phyloP scores from a whole-genome alignment of 164 flowering plant genomes.

The Platanus orientalis region DNA sequence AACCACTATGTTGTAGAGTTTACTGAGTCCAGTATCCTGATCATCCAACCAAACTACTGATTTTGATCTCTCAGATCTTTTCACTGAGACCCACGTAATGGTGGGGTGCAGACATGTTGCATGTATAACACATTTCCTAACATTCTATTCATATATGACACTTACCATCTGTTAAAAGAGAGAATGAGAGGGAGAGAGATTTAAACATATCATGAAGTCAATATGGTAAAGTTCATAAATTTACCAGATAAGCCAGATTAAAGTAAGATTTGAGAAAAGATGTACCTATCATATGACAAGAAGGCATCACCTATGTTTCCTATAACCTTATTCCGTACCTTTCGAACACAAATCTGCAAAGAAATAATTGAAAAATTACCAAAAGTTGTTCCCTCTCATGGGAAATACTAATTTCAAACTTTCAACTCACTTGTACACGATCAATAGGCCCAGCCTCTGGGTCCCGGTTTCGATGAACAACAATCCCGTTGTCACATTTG shows the following conservation, averaged over 20 bases:
- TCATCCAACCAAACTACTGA: too few relatives aligned
- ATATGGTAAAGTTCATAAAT: neutral
- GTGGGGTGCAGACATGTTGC: too few relatives aligned
- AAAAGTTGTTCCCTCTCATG: neutral
- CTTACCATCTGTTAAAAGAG: too few relatives aligned
- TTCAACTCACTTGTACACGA: constrained; percentile 61
- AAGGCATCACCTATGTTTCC: constrained; percentile 83
- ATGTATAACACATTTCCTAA: too few relatives aligned
- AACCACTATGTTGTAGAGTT: too few relatives aligned
- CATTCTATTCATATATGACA: too few relatives aligned
- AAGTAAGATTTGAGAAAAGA: neutral
- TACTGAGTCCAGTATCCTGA: too few relatives aligned
- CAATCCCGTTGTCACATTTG: constrained; percentile 98
- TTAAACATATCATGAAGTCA: neutral
- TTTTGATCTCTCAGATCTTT: too few relatives aligned
- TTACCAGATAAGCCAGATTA: neutral
- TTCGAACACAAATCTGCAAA: constrained; percentile 78
- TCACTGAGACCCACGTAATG: too few relatives aligned
- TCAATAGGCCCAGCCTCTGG: constrained; percentile 70
- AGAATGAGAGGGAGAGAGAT: too few relatives aligned
- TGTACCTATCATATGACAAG: constrained; percentile 73
- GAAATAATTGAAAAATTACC: neutral
- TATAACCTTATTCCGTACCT: constrained; percentile 83
- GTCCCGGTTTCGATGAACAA: constrained; percentile 91
- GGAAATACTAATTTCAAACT: neutral